Evolutionary conservation across 106 monocot genomes (phyloP).

Genomic region (Hemerocallis citrina): DNA sequence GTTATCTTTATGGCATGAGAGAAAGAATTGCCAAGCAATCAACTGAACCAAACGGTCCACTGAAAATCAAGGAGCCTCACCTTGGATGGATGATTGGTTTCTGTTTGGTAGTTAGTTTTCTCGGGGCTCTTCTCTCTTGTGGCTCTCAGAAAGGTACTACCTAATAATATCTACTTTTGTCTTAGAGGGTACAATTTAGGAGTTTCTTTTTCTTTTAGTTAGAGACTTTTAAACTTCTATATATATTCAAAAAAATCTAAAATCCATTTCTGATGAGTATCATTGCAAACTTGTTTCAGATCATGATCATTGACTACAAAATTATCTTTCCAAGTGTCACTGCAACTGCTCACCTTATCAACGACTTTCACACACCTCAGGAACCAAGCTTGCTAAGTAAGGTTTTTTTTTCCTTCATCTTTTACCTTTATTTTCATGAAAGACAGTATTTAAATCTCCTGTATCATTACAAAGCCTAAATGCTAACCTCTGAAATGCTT

Average conservation of each 20-base stretch:
- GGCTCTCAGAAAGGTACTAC: slow-evolving; percentile 58
- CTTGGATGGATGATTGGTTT: slow-evolving; percentile 83
- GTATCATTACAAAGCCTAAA: background rate
- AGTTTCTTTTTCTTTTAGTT: too few species aligned
- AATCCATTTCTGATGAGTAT: too few species aligned
- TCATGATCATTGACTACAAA: slow-evolving; percentile 31
- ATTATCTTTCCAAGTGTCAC: slow-evolving; percentile 25
- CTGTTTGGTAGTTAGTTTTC: slow-evolving; percentile 67
- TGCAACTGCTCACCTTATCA: slow-evolving; percentile 24
- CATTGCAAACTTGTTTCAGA: slow-evolving; percentile 1
- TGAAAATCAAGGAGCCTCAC: slow-evolving; percentile 55
- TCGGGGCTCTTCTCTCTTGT: slow-evolving; percentile 72
- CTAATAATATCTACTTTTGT: too few species aligned
- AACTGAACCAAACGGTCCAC: slow-evolving; percentile 27
- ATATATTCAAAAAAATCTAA: too few species aligned
- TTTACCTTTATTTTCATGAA: too few species aligned
- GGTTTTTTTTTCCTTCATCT: too few species aligned
- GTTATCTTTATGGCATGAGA: slow-evolving; percentile 73
- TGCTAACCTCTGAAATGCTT: background rate
- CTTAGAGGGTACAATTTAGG: too few species aligned
- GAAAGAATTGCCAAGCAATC: slow-evolving; percentile 45
- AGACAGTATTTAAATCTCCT: too few species aligned
- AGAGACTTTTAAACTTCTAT: too few species aligned
- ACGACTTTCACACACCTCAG: slow-evolving; percentile 25
- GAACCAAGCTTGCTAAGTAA: slow-evolving; percentile 23